phyloP scores from a whole-genome alignment of 768 basidiomycete genomes.

The Tricholoma sp. region DNA sequence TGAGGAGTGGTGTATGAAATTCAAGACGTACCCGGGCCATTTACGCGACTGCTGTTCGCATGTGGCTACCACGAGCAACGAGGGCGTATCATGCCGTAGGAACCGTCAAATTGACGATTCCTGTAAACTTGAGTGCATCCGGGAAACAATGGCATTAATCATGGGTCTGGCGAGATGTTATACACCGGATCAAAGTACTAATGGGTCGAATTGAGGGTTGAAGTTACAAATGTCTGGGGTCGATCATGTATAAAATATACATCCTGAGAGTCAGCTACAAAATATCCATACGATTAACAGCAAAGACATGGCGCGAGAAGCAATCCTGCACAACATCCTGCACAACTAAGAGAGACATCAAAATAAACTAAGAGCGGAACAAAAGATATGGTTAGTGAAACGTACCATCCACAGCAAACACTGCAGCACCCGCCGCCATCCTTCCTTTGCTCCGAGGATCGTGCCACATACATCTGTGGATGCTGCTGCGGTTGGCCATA shows the following conservation, averaged over 20 bases:
- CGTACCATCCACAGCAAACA: conserved; percentile 6
- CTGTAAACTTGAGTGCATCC: too few species aligned
- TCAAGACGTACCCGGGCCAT: too few species aligned
- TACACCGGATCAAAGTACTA: too few species aligned
- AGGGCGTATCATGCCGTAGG: too few species aligned
- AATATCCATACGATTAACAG: background rate
- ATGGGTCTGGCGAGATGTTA: too few species aligned
- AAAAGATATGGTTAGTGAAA: background rate
- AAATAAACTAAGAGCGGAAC: background rate
- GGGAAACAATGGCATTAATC: too few species aligned
- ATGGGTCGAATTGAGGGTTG: too few species aligned
- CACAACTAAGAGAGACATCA: background rate
- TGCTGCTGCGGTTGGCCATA: conserved; percentile 5
- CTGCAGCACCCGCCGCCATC: conserved; percentile 2
- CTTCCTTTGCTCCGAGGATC: conserved; percentile 1
- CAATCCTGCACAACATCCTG: background rate
- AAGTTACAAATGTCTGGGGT: too few species aligned
- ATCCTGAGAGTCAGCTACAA: background rate
- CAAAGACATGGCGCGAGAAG: background rate
- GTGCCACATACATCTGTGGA: conserved; percentile 7
- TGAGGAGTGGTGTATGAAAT: too few species aligned
- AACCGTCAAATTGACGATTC: too few species aligned
- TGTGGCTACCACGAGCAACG: too few species aligned
- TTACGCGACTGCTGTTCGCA: too few species aligned
- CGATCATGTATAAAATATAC: background rate